Base-by-base conservation (phyloP, 2,329 filamentous ascomycete genomes). In the Hawksworthiomyces lignivorus region DNA sequence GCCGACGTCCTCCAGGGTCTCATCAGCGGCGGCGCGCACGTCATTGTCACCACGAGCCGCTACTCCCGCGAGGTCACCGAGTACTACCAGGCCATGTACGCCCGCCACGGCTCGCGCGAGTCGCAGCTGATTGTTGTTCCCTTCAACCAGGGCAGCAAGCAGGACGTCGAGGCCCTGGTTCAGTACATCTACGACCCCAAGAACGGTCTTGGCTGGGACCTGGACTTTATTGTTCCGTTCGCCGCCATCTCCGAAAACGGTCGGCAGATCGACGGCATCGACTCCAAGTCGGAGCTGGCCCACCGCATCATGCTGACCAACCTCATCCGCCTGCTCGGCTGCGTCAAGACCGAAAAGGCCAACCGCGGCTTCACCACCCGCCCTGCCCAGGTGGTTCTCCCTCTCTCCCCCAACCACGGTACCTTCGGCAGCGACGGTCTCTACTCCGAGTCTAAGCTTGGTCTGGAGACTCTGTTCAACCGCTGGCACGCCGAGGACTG, bases 241-340 rank as follows among this genome's bases (percentile, higher is more conserved):
- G 92, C 92, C 48, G 92, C 92, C 56, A 98, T 98, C 51, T 87
- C 94, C 0, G 92, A 97, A 69, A 95, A 95, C 54, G 92, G 94
- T 40, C 89, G 92, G 50, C 89, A 98, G 64, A 97, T 98, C 47
- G 92, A 98, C 60, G 83, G 73, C 60, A 89, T 98, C 50, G 94
- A 98, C 65, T 96, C 89, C 50, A 94, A 92, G 66, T 97, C 92
- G 12, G 92, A 98, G 69, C 80, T 98, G 50, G 92, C 92, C 52
- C 92, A 98, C 64, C 87, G 92, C 51, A 96, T 98, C 70, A 97
- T 98, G 92, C 72, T 98, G 62, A 98, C 92, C 57, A 98, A 98
- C 65, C 73, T 98, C 9, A 72, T 97, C 50, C 87, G 92, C 53
- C 82, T 98, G 47, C 75, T 98, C 41, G 92, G 92, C 54, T 80